Base-by-base conservation (phyloP, 108 stramenopile species). In the Tribonema minus region DNA sequence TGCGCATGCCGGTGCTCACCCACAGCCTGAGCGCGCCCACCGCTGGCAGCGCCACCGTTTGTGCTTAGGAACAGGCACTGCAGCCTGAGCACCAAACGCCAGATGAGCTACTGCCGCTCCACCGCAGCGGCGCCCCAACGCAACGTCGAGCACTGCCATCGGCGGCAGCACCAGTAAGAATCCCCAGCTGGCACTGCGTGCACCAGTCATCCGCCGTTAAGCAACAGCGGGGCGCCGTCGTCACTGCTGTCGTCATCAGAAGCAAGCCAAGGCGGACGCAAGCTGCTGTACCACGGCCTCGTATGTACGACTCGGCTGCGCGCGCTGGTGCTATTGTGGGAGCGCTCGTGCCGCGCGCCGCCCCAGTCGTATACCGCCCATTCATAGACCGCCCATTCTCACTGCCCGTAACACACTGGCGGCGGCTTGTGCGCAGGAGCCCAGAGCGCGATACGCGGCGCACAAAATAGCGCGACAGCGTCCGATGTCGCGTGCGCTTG, bases 1-100 rank as follows among this genome's bases (percentile, higher is more conserved):
- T 62, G 7, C 54, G 30, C 29, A 79, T 81, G 36, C 83, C 82
- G 39, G 78, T 76, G 34, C 76, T 79, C 3, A 37, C 61, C 82
- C 82, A 85, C 37, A 85, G 75, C 72, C 83, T n/a, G n/a, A n/a
- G n/a, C 84, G 12, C 74, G 68, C 46, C 74, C 74, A 1, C 5
- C 34, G 65, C 70, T 69, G 37, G 2, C 26, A 28, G 26, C 28
- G 1, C 82, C 82, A 40, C 83, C 84, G 28, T 85, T 67, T 4
- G 84, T 82, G 23, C 26, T 33, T 35, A 85, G 83, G 31, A 80
- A 78, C 29, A 85, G 30, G 3, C 70, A 9, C n/a, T 34, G 36
- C 20, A 26, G 25, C n/a, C n/a, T n/a, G n/a, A n/a, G n/a, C 33
- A n/a, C 39, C 0, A 66, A 3, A 35, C 58, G 41, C 65, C 71